A percentile compares a stretch with the other conserved stretches of the same genome.
These are phyloP conservation scores for Penicillium egyptiacum DNA, from an alignment of 495 filamentous ascomycete species.

Conservation along the genomic window DNA sequence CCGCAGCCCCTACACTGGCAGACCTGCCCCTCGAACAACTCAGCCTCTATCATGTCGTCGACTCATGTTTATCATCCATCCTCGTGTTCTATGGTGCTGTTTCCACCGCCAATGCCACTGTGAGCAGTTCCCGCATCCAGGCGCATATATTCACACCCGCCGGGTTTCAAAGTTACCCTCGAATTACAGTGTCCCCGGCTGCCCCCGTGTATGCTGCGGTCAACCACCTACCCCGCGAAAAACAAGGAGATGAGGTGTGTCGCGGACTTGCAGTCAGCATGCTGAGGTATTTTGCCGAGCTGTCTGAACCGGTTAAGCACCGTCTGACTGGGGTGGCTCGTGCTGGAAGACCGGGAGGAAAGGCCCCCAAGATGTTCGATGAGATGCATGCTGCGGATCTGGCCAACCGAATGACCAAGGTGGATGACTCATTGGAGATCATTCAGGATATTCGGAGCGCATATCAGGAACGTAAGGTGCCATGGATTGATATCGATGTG, in stretches of 20 bases:
- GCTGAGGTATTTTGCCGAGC: conserved; percentile 87
- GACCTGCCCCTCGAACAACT: conserved; percentile 72
- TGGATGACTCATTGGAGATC: conserved; percentile 72
- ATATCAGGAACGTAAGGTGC: conserved; percentile 72
- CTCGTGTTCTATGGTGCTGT: conserved; percentile 85
- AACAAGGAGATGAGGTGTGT: conserved; percentile 88
- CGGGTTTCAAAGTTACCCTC: conserved; percentile 82
- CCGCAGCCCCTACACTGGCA: conserved; percentile 31
- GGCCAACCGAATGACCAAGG: conserved; percentile 74
- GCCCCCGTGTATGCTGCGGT: conserved; percentile 95
- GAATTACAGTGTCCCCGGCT: conserved; percentile 86
- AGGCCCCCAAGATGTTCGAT: conserved; percentile 69
- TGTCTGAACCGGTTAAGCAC: conserved; percentile 73
- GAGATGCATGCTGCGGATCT: conserved; percentile 92
- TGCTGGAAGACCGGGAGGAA: conserved; percentile 32
- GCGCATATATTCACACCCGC: conserved; percentile 86
- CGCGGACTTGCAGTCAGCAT: conserved; percentile 88
- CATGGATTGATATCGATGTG: conserved; percentile 85
- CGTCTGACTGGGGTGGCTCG: conserved; percentile 42
- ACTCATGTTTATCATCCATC: conserved; percentile 72
- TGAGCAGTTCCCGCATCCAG: conserved; percentile 88
- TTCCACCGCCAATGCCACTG: conserved; percentile 76
- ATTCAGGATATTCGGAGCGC: conserved; percentile 67
- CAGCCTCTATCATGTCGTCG: conserved; percentile 77
- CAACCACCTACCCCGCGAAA: conserved; percentile 85